Percentiles rank a stretch among this genome's conserved stretches.
Evolutionary conservation across 2,329 filamentous ascomycete genomes (phyloP).

Genomic region (Pyrenochaeta sp.): DNA sequence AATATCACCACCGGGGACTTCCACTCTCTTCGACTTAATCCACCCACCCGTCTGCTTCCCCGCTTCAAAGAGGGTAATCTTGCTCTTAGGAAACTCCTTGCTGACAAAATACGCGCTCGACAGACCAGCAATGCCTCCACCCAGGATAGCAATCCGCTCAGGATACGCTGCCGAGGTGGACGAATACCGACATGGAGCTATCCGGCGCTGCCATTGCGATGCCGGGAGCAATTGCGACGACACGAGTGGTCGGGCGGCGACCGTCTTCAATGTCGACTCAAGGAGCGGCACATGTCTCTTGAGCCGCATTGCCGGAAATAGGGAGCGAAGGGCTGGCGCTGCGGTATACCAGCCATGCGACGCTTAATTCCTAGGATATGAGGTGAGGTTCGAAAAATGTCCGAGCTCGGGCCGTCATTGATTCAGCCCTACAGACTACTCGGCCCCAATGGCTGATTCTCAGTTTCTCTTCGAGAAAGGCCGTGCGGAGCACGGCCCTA

Average conservation of each 20-base stretch:
- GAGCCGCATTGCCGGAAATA: slow-evolving; percentile 48
- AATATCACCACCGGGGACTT: slow-evolving; percentile 69
- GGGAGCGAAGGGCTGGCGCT: slow-evolving; percentile 9
- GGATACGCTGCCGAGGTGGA: slow-evolving; percentile 33
- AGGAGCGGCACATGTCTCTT: slow-evolving; percentile 45
- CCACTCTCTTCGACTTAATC: slow-evolving; percentile 73
- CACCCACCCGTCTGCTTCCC: slow-evolving; percentile 79
- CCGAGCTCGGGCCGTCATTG: slow-evolving; percentile 15
- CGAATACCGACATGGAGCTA: slow-evolving; percentile 14
- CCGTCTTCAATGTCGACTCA: slow-evolving; percentile 42
- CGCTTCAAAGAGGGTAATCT: slow-evolving; percentile 84
- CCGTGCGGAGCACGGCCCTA: too few relatives aligned
- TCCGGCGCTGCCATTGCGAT: slow-evolving; percentile 17
- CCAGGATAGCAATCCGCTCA: slow-evolving; percentile 59
- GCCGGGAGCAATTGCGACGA: slow-evolving; percentile 26
- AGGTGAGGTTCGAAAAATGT: slow-evolving; percentile 5
- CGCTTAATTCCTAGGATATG: neutral
- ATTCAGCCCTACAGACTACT: slow-evolving; percentile 13
- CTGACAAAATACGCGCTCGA: slow-evolving; percentile 73
- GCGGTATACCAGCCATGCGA: slow-evolving; percentile 3
- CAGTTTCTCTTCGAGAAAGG: too few relatives aligned
- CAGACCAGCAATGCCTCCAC: slow-evolving; percentile 62
- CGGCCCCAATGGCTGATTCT: too few relatives aligned
- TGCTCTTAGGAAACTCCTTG: slow-evolving; percentile 70
- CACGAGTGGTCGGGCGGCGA: slow-evolving; percentile 26